Percentiles rank a stretch among this genome's conserved stretches.
phyloP scores from a whole-genome alignment of 768 basidiomycete genomes.

The Cystofilobasidium bisporidii region DNA sequence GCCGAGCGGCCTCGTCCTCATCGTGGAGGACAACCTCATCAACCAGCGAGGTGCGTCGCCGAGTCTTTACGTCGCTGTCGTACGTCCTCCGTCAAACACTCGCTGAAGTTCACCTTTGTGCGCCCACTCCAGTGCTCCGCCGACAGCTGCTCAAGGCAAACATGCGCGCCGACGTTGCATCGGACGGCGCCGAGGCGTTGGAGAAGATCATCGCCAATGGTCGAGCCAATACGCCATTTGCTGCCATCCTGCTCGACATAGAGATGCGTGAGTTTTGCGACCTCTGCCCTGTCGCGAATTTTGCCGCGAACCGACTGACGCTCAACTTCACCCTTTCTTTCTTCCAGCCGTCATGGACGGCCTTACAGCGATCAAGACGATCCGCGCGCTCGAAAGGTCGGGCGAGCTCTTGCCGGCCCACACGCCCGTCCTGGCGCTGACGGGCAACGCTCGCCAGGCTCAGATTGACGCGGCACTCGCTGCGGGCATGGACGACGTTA shows the following conservation, averaged over 20 bases:
- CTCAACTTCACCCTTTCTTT: no score
- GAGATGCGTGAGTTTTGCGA: conserved; percentile 2
- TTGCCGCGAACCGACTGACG: no score
- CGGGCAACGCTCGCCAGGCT: conserved; percentile 8
- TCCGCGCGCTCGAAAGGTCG: conserved; percentile 26
- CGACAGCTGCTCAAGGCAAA: conserved; percentile 17
- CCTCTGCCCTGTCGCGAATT: no score
- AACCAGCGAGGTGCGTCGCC: conserved; percentile 8
- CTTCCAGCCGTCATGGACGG: conserved; percentile 31
- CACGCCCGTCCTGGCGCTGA: background rate
- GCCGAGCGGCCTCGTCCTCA: background rate
- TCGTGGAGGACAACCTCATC: conserved; percentile 26
- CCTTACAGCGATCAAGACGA: conserved; percentile 25
- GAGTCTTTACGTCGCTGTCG: no score
- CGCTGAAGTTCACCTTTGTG: no score
- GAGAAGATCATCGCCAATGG: background rate
- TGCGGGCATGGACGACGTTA: conserved; percentile 5
- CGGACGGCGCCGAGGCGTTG: conserved; percentile 9
- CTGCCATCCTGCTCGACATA: conserved; percentile 18
- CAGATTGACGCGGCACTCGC: background rate
- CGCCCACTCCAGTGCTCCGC: background rate
- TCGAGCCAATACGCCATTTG: background rate
- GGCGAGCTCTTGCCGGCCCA: background rate
- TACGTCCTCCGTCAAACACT: no score
- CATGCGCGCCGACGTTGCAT: conserved; percentile 12